Percentiles rank a stretch among this genome's conserved stretches.
phyloP scores from a whole-genome alignment of 73 alveolate genomes.

The Tetrahymena malaccensis region DNA sequence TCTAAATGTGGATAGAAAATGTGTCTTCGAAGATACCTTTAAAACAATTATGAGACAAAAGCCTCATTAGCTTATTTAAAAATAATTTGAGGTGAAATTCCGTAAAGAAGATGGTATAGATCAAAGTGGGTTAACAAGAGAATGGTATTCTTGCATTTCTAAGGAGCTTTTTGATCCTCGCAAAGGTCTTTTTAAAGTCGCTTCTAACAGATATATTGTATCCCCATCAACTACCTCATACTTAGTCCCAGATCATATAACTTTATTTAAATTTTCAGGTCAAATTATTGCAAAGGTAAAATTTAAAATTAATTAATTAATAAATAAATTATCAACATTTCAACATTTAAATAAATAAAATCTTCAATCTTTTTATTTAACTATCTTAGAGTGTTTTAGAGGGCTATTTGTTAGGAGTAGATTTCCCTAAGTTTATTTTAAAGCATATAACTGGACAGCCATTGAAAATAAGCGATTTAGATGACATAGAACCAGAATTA shows the following conservation, averaged over 20 bases:
- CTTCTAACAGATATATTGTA: slow-evolving; percentile 16
- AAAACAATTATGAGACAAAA: slow-evolving; percentile 37
- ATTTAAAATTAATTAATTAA: too few species aligned
- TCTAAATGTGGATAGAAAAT: slow-evolving; percentile 28
- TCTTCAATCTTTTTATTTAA: background rate
- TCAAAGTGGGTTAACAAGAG: slow-evolving; percentile 49
- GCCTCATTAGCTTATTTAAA: slow-evolving; percentile 19
- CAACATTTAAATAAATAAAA: background rate
- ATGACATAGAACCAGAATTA: slow-evolving; percentile 1
- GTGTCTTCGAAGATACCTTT: slow-evolving; percentile 44
- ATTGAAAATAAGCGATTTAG: background rate
- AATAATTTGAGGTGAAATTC: slow-evolving; percentile 35
- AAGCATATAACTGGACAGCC: background rate
- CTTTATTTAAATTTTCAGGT: background rate
- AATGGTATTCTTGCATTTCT: slow-evolving; percentile 41
- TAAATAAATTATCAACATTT: too few species aligned
- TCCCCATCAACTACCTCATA: slow-evolving; percentile 5
- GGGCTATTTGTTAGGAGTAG: background rate
- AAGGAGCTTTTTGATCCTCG: slow-evolving; percentile 20
- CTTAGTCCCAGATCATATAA: background rate
- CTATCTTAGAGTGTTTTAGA: background rate
- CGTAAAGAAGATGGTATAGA: slow-evolving; percentile 43
- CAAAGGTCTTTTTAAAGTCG: slow-evolving; percentile 32
- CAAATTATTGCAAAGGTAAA: background rate
- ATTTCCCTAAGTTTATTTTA: background rate